A percentile compares a stretch with the other conserved stretches of the same genome.
Evolutionary conservation across 257 asterid species (phyloP).

Genomic region (Salvia rosmarinus): DNA sequence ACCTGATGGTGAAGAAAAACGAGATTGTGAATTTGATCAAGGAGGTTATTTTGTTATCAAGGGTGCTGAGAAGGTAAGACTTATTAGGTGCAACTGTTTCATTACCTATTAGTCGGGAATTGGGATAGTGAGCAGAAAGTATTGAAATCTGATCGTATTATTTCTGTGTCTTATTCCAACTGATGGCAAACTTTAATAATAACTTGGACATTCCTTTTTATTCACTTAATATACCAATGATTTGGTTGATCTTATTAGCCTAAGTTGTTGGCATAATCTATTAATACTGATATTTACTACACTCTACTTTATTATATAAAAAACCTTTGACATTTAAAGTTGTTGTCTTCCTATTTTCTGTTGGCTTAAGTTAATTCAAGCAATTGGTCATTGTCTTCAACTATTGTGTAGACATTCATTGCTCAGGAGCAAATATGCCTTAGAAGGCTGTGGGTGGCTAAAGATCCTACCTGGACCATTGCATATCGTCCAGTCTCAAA

Average conservation of each 20-base stretch:
- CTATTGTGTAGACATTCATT: conserved; percentile 73
- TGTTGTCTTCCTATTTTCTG: conserved; percentile 9
- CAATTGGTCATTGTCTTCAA: conserved; percentile 23
- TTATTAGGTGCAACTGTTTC: conserved; percentile 23
- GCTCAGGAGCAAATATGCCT: conserved; percentile 94
- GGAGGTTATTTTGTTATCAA: conserved; percentile 93
- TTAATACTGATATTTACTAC: neutral
- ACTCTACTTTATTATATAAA: conserved; percentile 21
- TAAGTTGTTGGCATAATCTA: conserved; percentile 25
- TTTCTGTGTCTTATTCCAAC: conserved; percentile 14
- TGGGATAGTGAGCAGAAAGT: conserved; percentile 5
- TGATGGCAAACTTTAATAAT: conserved; percentile 10
- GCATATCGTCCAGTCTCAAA: conserved; percentile 61
- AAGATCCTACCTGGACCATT: conserved; percentile 62
- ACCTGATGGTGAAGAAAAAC: conserved; percentile 28
- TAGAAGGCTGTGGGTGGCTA: conserved; percentile 75
- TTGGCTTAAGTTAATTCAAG: conserved; percentile 25
- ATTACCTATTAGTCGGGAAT: conserved; percentile 13
- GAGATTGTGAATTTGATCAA: conserved; percentile 80
- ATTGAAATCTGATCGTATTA: neutral
- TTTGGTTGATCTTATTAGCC: conserved; percentile 7
- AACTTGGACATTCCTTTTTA: neutral
- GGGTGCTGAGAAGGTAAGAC: conserved; percentile 94
- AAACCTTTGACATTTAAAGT: conserved; percentile 16
- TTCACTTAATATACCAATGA: conserved; percentile 1